Evolutionary conservation across 805 yeast genomes (phyloP), one percentile per base, ranked within the genome.

Genomic region (Teunomyces tritomae): DNA sequence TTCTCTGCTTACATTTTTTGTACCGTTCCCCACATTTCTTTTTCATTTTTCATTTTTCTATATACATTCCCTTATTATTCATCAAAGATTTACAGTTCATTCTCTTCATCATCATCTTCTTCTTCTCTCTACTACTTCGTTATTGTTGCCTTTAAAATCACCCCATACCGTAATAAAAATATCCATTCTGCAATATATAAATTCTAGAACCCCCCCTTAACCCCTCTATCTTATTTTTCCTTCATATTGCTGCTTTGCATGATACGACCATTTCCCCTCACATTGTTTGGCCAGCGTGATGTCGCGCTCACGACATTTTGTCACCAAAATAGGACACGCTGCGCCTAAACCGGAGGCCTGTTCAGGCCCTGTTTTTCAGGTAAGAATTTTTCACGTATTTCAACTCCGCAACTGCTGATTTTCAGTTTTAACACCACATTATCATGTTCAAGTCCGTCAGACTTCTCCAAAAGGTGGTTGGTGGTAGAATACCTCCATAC

Each of bases 371-470:
- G 17, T 26, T 37, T 37, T 8, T 32, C 8, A 13, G 8, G 8
- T 13, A 37, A 37, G 40, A 37, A 37, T 10, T 37, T 37, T 37
- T 37, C 40, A 26, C 11, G 28, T 37, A 37, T 26, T 37, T 37
- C 37, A 11, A 29, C 44, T 29, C 44, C 16, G 33, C 28, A 20
- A 41, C 28, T 29, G 40, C 26, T 13, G 36, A 46, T 37, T 44
- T 45, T 41, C 39, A 8, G 8, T 28, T 17, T 17, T 16, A 17
- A 9, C 8, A 20, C 28, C 6, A 20, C 44, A 27, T 6, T 39
- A 46, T 35, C 20, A 65, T 64, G 68, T 63, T 65, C 50, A 66
- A 57, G 51, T 61, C 55, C 39, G 28, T 48, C 20, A 57, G 55
- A 42, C 54, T 57, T 47, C 56, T 64, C 49, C 60, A 56, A 46